Conservation (phyloP, 2,329 filamentous ascomycete species). For the Cadophora sp. region DNA sequence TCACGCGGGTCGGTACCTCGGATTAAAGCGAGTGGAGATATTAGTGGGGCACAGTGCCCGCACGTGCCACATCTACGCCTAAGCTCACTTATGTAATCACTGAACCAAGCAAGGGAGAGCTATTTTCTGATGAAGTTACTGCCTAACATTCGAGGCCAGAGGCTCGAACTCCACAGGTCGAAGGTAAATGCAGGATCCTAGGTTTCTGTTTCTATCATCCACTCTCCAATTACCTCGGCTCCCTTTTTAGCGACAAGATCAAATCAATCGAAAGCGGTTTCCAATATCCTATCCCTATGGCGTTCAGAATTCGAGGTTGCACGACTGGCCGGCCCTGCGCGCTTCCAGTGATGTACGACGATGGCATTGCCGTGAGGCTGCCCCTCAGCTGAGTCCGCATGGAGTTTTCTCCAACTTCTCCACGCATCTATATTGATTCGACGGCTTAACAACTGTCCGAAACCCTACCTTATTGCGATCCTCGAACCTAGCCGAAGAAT, state of each 20-base stretch:
- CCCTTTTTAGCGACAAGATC: not conserved
- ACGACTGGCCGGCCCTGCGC: slow-evolving; percentile 24
- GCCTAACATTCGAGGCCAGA: slow-evolving; percentile 11
- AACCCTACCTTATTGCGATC: slow-evolving; percentile 17
- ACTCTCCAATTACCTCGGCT: slow-evolving; percentile 10
- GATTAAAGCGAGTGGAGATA: too few species aligned
- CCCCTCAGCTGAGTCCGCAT: too few species aligned
- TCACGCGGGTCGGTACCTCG: too few species aligned
- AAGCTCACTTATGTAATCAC: not conserved
- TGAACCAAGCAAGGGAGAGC: not conserved
- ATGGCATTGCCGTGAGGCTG: too few species aligned
- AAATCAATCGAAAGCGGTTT: slow-evolving; percentile 4
- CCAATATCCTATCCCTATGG: slow-evolving; percentile 17
- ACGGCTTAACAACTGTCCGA: slow-evolving; percentile 22
- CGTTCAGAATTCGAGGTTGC: slow-evolving; percentile 22
- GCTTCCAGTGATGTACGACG: too few species aligned
- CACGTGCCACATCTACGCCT: not conserved
- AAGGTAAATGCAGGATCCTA: slow-evolving; percentile 11
- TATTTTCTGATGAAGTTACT: not conserved
- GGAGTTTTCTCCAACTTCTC: slow-evolving; percentile 23
- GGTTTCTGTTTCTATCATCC: too few species aligned
- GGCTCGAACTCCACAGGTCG: not conserved
- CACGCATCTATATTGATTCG: slow-evolving; percentile 24
- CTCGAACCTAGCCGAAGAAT: not conserved
- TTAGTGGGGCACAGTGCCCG: not conserved